Conservation (phyloP, 805 yeast genomes). For the Saturnispora ahearnii region DNA sequence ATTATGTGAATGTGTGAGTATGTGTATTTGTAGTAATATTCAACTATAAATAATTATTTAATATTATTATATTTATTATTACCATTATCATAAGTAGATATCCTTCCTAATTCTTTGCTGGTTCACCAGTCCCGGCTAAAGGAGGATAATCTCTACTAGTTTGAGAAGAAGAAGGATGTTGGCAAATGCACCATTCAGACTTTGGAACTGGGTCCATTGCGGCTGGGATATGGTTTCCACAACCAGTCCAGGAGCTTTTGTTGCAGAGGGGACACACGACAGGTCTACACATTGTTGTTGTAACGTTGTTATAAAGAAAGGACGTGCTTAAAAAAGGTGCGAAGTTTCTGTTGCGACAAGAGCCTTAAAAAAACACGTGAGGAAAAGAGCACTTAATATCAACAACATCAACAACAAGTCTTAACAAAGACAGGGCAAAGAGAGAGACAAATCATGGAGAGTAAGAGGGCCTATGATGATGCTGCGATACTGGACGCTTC, state of each 20-base stretch:
- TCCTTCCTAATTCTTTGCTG: neutral
- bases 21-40: neutral
- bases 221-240: slow-evolving; percentile 35
- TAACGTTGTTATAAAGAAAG: neutral
- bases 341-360: neutral
- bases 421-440: neutral
- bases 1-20: neutral
- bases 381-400: neutral
- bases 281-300: slow-evolving; percentile 29
- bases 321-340: neutral
- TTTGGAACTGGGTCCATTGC: slow-evolving; percentile 32
- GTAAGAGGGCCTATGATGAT: neutral
- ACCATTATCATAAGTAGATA: neutral
- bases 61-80: neutral
- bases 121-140: slow-evolving; percentile 27
- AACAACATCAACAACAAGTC: neutral
- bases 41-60: neutral
- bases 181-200: slow-evolving; percentile 31
- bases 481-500: neutral
- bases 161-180: slow-evolving; percentile 20
- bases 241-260: slow-evolving; percentile 34
- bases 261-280: slow-evolving; percentile 27
- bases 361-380: neutral
- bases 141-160: slow-evolving; percentile 30
- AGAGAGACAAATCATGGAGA: neutral